Evolutionary conservation across 805 yeast genomes (phyloP).

Genomic region (Wickerhamiella galacta): DNA sequence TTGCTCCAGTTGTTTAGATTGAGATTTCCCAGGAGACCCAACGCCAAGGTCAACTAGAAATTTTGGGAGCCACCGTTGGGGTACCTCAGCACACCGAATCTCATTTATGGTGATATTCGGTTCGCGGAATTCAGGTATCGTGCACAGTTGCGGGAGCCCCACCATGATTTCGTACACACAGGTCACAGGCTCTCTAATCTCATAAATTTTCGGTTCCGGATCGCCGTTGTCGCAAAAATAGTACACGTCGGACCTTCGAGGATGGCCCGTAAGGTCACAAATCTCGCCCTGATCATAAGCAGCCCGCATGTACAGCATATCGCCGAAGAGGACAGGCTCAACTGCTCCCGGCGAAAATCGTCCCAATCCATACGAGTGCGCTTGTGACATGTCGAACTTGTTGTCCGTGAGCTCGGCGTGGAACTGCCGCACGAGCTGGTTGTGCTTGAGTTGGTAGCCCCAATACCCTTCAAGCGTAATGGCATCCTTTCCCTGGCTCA

Average conservation of each 20-base stretch:
- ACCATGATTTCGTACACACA: constrained; percentile 13
- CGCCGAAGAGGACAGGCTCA: constrained; percentile 8
- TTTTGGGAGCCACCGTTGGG: no score
- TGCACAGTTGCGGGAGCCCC: constrained; percentile 10
- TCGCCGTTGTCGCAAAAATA: constrained; percentile 35
- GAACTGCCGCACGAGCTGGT: constrained; percentile 33
- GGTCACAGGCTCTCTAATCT: constrained; percentile 10
- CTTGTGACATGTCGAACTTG: no score
- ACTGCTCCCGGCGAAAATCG: no score
- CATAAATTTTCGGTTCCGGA: constrained; percentile 1
- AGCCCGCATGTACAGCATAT: constrained; percentile 7
- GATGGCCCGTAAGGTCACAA: constrained; percentile 42
- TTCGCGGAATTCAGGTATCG: constrained; percentile 7
- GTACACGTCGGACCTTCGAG: constrained; percentile 37
- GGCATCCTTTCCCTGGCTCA: no score
- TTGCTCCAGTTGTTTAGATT: no score
- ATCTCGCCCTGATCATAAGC: constrained; percentile 30
- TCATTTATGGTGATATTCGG: no score
- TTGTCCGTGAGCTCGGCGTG: no score
- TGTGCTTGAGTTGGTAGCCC: constrained; percentile 36
- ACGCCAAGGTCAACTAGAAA: no score
- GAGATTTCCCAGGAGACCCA: no score
- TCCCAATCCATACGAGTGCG: no score
- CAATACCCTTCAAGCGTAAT: no score
- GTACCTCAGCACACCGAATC: no score